phyloP scores from a whole-genome alignment of 495 filamentous ascomycete genomes.

The Lasiosphaeria miniovina region DNA sequence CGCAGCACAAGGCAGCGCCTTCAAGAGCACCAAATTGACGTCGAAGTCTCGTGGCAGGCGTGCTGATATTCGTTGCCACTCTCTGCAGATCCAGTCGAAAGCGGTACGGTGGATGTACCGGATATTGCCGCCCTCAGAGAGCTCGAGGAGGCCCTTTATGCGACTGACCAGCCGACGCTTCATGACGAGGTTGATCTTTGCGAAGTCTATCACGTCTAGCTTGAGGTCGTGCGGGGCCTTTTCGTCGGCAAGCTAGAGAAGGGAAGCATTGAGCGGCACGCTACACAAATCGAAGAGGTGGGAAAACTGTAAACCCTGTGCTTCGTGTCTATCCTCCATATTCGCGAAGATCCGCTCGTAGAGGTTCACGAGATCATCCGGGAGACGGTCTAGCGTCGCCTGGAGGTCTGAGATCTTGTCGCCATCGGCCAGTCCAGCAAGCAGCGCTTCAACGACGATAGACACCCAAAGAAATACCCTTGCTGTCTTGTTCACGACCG shows the following conservation, averaged over 20 bases:
- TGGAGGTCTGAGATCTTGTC: constrained; percentile 2
- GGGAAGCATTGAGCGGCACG: background rate
- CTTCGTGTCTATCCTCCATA: background rate
- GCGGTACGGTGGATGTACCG: constrained; percentile 6
- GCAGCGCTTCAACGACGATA: constrained; percentile 1
- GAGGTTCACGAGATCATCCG: background rate
- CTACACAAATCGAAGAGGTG: background rate
- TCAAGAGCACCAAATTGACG: no score
- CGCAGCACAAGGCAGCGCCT: no score
- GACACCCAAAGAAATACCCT: constrained; percentile 17
- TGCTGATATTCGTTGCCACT: no score
- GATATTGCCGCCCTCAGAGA: background rate
- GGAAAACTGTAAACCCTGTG: background rate
- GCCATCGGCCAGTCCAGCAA: background rate
- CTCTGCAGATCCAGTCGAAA: background rate
- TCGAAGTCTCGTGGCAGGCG: no score
- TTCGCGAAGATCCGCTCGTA: background rate
- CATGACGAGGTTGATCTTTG: background rate
- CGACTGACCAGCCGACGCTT: constrained; percentile 1
- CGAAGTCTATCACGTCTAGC: background rate
- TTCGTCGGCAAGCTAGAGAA: background rate
- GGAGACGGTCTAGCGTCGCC: background rate
- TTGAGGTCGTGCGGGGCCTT: background rate
- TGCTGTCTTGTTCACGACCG: background rate
- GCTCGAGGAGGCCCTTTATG: background rate